Evolutionary conservation across 345 rosid species (phyloP), one percentile per base, ranked within the genome.

Genomic region (Aegle marmelos): DNA sequence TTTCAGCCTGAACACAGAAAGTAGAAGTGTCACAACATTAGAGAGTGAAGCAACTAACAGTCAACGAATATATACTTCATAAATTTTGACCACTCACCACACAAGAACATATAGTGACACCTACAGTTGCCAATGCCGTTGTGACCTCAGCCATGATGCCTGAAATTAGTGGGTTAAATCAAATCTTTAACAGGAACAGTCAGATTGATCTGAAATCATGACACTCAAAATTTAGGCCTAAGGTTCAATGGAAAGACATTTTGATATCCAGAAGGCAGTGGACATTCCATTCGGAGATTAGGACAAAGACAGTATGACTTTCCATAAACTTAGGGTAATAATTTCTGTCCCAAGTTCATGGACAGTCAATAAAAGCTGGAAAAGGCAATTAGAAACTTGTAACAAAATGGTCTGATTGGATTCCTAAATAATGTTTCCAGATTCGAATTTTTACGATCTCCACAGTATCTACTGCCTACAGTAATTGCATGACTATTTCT

Each of bases 131-230:
- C 80, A 96, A 80, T 48, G 89, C 92, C 25, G 95, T 86, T 68
- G 99, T 88, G 50, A 96, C 87, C 81, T 93, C 97, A 33, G 94
- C 99, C 89, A 96, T 92, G 79, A 92, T 89, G 67, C 99, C 98
- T 95, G 87, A 70, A 48, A 63, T 63, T 17, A 64, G 16, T 22
- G 37, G 24, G 9, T 70, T 66, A 76, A 76, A 84, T 61, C 24
- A 74, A 24, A 22, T 63, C 45, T 65, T 21, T 24, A 37, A 50
- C 30, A 64, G 10, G 63, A 61, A 74, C 27, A 45, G 28, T 21
- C 33, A 63, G 37, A 60, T 64, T 21, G 13, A 41, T 39, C 8
- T 5, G 3, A 0, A 48, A 5, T 74, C 28, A 28, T 10, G 45
- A 27, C 13, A 73, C 19, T 10, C 22, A 11, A 45, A 45, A 45